phyloP scores from a whole-genome alignment of 345 rosid species.

The Noccaea caerulescens region DNA sequence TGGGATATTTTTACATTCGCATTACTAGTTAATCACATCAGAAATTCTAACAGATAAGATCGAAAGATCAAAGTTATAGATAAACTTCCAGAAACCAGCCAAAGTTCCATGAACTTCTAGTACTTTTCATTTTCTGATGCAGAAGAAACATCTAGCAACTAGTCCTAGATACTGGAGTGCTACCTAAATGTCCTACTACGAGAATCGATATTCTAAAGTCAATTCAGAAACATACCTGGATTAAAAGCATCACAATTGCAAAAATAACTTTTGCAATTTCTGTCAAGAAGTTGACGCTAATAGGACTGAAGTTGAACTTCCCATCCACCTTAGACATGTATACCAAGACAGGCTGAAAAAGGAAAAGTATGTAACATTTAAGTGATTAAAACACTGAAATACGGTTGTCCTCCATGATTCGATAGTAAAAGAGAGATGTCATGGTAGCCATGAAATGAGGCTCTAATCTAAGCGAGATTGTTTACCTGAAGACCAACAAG shows the following conservation, averaged over 20 bases:
- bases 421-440: not conserved
- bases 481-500: conserved; percentile 67
- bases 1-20: not conserved
- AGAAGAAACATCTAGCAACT: conserved; percentile 12
- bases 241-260: conserved; percentile 69
- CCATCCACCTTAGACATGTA: conserved; percentile 86
- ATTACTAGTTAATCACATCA: conserved; percentile 19
- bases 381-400: conserved; percentile 8
- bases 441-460: not conserved
- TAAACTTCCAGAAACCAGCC: conserved; percentile 17
- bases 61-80: not conserved
- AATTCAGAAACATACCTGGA: conserved; percentile 56
- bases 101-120: conserved; percentile 12
- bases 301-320: conserved; percentile 71
- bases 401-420: not conserved
- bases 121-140: conserved; percentile 11
- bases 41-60: not conserved
- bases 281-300: conserved; percentile 79
- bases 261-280: conserved; percentile 71
- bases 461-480: not conserved
- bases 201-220: not conserved
- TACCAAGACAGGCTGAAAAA: conserved; percentile 77
- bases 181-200: not conserved
- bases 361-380: conserved; percentile 9
- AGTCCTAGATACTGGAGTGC: conserved; percentile 2